These are phyloP conservation scores for Arachnomyces sp. DNA, from an alignment of 2,329 filamentous ascomycete species.

Conservation along the genomic window DNA sequence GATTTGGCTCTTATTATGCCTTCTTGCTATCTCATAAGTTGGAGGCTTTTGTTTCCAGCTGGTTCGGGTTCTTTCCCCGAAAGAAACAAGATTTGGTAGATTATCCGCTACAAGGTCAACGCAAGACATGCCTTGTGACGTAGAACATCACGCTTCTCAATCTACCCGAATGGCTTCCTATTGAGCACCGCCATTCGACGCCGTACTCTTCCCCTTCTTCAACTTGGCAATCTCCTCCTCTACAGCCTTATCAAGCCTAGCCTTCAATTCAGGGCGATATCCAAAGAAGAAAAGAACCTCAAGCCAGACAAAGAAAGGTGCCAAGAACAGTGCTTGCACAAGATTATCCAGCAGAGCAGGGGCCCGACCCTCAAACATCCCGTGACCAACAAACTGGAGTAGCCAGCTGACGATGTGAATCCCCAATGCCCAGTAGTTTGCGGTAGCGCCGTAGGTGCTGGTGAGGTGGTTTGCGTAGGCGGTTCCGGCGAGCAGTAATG, in stretches of 20 bases:
- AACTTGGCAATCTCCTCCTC: constrained; percentile 69
- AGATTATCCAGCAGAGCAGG: constrained; percentile 87
- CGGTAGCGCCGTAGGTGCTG: constrained; percentile 50
- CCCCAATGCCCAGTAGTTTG: constrained; percentile 57
- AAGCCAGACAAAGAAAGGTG: constrained; percentile 95
- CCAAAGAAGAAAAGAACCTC: constrained; percentile 85
- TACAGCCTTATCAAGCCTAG: constrained; percentile 68
- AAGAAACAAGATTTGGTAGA: too few species aligned
- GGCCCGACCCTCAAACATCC: constrained; percentile 75
- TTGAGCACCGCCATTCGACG: constrained; percentile 10
- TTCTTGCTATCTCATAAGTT: too few species aligned
- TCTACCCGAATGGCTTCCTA: too few species aligned
- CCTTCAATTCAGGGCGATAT: constrained; percentile 80
- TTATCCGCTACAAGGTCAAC: too few species aligned
- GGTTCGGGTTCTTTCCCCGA: too few species aligned
- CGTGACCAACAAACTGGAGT: constrained; percentile 85
- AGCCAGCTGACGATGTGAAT: constrained; percentile 73
- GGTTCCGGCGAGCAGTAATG: constrained; percentile 66
- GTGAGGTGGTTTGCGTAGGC: constrained; percentile 69
- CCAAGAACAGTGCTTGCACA: constrained; percentile 82
- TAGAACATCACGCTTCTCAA: too few species aligned
- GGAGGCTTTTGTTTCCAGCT: too few species aligned
- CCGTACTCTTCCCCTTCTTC: constrained; percentile 43
- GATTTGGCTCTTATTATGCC: too few species aligned
- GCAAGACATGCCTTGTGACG: too few species aligned